Percentiles rank a stretch among this genome's conserved stretches.
phyloP scores from a whole-genome alignment of 2,329 filamentous ascomycete species.

The Colletotrichum musicola region DNA sequence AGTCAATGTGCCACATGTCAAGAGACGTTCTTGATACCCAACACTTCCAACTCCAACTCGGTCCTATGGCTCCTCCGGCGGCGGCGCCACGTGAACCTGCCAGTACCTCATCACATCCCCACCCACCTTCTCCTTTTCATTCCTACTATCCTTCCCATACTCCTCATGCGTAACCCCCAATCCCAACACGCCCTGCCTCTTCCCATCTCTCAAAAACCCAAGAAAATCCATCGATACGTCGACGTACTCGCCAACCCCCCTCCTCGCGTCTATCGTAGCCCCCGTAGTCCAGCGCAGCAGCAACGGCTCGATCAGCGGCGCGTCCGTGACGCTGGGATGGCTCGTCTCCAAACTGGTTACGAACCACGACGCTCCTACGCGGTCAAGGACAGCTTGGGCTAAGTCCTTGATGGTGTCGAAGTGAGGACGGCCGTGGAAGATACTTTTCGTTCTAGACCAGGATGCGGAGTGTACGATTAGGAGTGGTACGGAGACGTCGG shows the following conservation, averaged over 20 bases:
- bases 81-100: conserved; percentile 55
- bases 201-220: conserved; percentile 56
- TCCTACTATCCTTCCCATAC: conserved; percentile 55
- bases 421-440: conserved; percentile 74
- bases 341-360: conserved; percentile 66
- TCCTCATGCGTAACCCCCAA: conserved; percentile 60
- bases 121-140: conserved; percentile 49
- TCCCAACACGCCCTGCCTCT: conserved; percentile 60
- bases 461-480: conserved; percentile 74
- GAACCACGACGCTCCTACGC: conserved; percentile 64
- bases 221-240: conserved; percentile 70
- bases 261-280: conserved; percentile 66
- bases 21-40: no score
- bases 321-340: conserved; percentile 76
- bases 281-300: conserved; percentile 73
- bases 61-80: background rate
- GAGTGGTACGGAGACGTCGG: conserved; percentile 68
- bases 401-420: conserved; percentile 73
- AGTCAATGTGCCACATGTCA: no score
- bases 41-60: no score
- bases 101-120: conserved; percentile 52
- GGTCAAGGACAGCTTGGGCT: conserved; percentile 50
- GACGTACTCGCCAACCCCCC: conserved; percentile 72
- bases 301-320: conserved; percentile 72
- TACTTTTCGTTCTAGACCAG: conserved; percentile 68